Conservation (phyloP, 768 basidiomycete genomes). For the Boletus vinaceobasis region DNA sequence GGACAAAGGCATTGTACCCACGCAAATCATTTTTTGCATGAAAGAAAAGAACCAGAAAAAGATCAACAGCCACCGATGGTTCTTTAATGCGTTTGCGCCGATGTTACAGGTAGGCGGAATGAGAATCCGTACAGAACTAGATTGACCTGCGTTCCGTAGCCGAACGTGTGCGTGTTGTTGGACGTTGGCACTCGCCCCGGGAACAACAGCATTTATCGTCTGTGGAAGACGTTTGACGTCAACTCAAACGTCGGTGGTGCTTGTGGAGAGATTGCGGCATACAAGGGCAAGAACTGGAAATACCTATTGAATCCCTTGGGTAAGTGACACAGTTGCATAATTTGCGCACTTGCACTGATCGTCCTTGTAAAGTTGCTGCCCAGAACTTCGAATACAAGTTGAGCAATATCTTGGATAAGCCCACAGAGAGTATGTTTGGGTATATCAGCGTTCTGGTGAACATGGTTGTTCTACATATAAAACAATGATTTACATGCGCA, state of each 20-base stretch:
- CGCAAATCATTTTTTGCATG: constrained; percentile 89
- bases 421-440: constrained; percentile 87
- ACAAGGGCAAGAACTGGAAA: constrained; percentile 89
- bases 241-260: constrained; percentile 93
- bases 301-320: constrained; percentile 81
- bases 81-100: constrained; percentile 90
- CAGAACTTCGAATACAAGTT: constrained; percentile 97
- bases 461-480: not conserved
- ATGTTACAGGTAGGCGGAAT: constrained; percentile 65
- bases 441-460: constrained; percentile 89
- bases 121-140: not conserved
- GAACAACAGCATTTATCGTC: constrained; percentile 83
- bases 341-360: not conserved
- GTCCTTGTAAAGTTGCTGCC: constrained; percentile 61
- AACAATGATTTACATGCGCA: constrained; percentile 8
- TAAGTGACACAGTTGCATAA: constrained; percentile 28
- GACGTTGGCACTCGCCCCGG: constrained; percentile 94
- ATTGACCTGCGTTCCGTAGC: constrained; percentile 37
- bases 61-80: constrained; percentile 96
- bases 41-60: constrained; percentile 97
- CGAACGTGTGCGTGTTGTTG: constrained; percentile 88
- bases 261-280: constrained; percentile 93
- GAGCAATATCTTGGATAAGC: constrained; percentile 87
- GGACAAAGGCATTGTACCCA: constrained; percentile 90
- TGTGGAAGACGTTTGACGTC: constrained; percentile 94